Evolutionary conservation across 495 filamentous ascomycete species (phyloP).

Genomic region (Lophiotrema nucula): DNA sequence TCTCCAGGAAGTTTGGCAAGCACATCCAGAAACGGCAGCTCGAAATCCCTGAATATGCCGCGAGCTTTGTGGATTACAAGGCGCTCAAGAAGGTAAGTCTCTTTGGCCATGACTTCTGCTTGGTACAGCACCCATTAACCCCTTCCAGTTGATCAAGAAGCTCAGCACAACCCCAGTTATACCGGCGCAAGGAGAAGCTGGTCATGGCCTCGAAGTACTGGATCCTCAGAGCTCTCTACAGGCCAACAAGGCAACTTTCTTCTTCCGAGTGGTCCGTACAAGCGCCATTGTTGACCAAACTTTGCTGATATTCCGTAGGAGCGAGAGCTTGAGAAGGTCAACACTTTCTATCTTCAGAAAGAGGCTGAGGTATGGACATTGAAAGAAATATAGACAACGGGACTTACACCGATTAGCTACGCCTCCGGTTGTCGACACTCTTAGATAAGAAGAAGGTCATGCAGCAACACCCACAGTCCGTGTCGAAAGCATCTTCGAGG

Average conservation of each 20-base stretch:
- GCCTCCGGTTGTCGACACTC: constrained; percentile 83
- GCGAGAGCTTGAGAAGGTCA: constrained; percentile 96
- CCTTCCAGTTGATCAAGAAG: constrained; percentile 89
- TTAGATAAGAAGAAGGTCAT: constrained; percentile 91
- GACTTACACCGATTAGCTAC: constrained; percentile 76
- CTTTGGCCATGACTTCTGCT: not conserved
- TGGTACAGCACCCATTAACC: constrained; percentile 2
- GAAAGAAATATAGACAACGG: not conserved
- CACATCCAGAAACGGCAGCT: constrained; percentile 98
- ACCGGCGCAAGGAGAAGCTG: constrained; percentile 65
- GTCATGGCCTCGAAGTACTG: constrained; percentile 47
- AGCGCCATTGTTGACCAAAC: no score
- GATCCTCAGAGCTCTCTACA: constrained; percentile 91
- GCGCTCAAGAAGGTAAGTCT: constrained; percentile 84
- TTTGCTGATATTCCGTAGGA: no score
- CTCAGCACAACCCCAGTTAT: constrained; percentile 85
- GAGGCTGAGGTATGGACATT: constrained; percentile 77
- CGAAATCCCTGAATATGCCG: constrained; percentile 97
- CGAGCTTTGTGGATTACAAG: constrained; percentile 99
- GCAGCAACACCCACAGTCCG: constrained; percentile 65
- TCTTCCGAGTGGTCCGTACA: constrained; percentile 82
- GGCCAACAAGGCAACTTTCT: constrained; percentile 97
- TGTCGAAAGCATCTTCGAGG: constrained; percentile 82
- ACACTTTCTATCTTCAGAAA: constrained; percentile 95
- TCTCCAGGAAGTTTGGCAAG: constrained; percentile 95